Conservation (phyloP, 1,284 basidiomycete species). For the Hypsizygus ulmarius region DNA sequence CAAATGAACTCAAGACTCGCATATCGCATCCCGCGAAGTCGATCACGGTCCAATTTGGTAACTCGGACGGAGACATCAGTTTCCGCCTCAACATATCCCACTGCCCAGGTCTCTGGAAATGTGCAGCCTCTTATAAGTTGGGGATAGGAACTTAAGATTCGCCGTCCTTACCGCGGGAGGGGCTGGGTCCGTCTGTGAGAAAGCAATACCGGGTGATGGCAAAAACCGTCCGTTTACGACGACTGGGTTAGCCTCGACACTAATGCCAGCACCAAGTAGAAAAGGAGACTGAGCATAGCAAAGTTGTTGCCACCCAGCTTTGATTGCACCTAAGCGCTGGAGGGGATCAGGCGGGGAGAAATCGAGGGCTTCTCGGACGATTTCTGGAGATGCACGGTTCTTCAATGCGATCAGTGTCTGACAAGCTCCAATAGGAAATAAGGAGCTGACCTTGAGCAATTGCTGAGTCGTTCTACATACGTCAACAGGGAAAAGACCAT, state of each 20-base stretch:
- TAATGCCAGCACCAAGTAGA: conserved; percentile 30
- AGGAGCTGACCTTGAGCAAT: conserved; percentile 27
- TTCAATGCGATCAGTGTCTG: conserved; percentile 6
- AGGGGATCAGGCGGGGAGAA: conserved; percentile 28
- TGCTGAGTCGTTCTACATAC: conserved; percentile 28
- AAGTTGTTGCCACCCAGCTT: conserved; percentile 28
- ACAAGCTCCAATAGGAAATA: neutral
- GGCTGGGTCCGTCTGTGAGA: conserved; percentile 15
- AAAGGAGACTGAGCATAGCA: conserved; percentile 32
- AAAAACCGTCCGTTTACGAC: conserved; percentile 30
- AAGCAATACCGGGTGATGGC: conserved; percentile 26
- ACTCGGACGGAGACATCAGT: conserved; percentile 26
- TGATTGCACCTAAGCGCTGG: conserved; percentile 24
- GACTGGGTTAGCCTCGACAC: conserved; percentile 24
- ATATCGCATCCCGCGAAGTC: conserved; percentile 25
- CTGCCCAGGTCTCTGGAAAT: conserved; percentile 24
- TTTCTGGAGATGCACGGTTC: conserved; percentile 29
- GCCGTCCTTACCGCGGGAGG: too few species aligned
- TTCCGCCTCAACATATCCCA: conserved; percentile 38
- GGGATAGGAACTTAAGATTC: too few species aligned
- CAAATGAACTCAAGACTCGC: conserved; percentile 19
- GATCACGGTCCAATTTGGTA: conserved; percentile 32
- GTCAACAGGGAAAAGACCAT: conserved; percentile 29
- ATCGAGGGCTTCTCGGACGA: conserved; percentile 28
- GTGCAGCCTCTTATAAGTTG: neutral